phyloP scores from a whole-genome alignment of 1,284 basidiomycete genomes.

The Meira nashicola region DNA sequence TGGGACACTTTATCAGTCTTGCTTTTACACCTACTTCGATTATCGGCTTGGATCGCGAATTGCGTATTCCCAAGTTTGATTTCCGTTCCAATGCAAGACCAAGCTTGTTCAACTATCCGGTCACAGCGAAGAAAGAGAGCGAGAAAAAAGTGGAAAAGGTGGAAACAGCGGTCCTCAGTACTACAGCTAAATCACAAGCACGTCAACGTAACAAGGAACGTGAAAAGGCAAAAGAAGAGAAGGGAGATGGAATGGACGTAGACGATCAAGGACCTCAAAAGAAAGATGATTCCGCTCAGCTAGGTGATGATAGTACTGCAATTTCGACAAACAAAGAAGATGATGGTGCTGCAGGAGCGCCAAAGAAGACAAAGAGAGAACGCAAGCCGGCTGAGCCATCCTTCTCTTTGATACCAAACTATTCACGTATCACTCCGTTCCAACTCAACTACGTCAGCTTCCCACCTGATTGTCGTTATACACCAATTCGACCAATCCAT shows the following conservation, averaged over 20 bases:
- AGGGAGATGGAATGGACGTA: conserved; percentile 38
- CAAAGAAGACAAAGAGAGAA: conserved; percentile 42
- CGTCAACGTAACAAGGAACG: conserved; percentile 7
- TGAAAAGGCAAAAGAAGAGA: conserved; percentile 27
- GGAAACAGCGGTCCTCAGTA: conserved; percentile 50
- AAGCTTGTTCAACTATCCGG: conserved; percentile 49
- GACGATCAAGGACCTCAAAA: conserved; percentile 24
- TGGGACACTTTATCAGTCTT: conserved; percentile 49
- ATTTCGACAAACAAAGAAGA: conserved; percentile 15
- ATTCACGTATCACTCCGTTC: conserved; percentile 84
- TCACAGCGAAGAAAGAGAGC: conserved; percentile 36
- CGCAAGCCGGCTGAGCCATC: conserved; percentile 67
- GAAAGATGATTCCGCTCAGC: conserved; percentile 7
- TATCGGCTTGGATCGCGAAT: conserved; percentile 45
- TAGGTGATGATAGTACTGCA: background rate
- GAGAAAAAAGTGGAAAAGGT: conserved; percentile 52
- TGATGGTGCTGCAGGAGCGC: background rate
- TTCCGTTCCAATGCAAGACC: conserved; percentile 47
- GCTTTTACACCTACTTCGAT: conserved; percentile 51
- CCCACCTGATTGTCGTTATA: conserved; percentile 71
- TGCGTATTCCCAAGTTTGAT: conserved; percentile 46
- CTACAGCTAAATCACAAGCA: conserved; percentile 49
- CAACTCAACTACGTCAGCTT: conserved; percentile 82
- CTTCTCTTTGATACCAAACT: conserved; percentile 75
- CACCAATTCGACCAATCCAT: conserved; percentile 75